Evolutionary conservation across 2,329 filamentous ascomycete species (phyloP).

Genomic region (Fusarium sp.): DNA sequence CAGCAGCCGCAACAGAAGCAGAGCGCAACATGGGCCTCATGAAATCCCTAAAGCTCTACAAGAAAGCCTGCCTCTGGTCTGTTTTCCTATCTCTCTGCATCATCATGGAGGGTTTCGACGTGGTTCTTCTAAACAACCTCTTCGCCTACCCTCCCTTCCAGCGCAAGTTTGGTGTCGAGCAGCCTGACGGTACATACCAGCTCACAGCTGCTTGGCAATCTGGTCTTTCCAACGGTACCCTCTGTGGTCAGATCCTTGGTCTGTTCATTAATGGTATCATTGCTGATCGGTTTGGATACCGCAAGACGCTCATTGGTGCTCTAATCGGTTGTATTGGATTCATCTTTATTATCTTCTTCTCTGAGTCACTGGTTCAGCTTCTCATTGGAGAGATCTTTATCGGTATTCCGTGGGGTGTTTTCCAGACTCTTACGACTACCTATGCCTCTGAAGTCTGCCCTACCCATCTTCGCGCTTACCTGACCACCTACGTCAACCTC

Average conservation of each 20-base stretch:
- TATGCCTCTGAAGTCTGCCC: conserved; percentile 62
- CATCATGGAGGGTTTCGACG: conserved; percentile 57
- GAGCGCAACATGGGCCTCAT: conserved; percentile 50
- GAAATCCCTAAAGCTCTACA: conserved; percentile 55
- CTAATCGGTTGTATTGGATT: conserved; percentile 55
- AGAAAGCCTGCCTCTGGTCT: conserved; percentile 53
- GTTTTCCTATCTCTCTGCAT: conserved; percentile 53
- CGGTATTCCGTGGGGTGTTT: conserved; percentile 60
- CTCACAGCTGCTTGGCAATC: conserved; percentile 64
- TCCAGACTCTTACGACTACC: conserved; percentile 59
- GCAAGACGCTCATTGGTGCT: conserved; percentile 59
- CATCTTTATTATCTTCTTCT: conserved; percentile 63
- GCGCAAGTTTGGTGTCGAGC: conserved; percentile 52
- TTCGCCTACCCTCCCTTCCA: conserved; percentile 55
- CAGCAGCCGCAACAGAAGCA: conserved; percentile 46
- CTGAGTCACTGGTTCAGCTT: conserved; percentile 53
- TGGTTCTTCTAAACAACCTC: conserved; percentile 54
- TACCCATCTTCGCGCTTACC: conserved; percentile 59
- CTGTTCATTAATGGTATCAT: conserved; percentile 61
- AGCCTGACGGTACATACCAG: conserved; percentile 55
- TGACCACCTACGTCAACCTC: conserved; percentile 61
- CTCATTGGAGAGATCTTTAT: conserved; percentile 59
- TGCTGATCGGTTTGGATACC: conserved; percentile 59
- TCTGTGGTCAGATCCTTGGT: conserved; percentile 62
- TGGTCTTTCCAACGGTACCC: conserved; percentile 60